A percentile compares a stretch with the other conserved stretches of the same genome.
These are phyloP conservation scores for Ophiosphaerella narmari DNA, from an alignment of 2,329 filamentous ascomycete species.

Conservation along the genomic window DNA sequence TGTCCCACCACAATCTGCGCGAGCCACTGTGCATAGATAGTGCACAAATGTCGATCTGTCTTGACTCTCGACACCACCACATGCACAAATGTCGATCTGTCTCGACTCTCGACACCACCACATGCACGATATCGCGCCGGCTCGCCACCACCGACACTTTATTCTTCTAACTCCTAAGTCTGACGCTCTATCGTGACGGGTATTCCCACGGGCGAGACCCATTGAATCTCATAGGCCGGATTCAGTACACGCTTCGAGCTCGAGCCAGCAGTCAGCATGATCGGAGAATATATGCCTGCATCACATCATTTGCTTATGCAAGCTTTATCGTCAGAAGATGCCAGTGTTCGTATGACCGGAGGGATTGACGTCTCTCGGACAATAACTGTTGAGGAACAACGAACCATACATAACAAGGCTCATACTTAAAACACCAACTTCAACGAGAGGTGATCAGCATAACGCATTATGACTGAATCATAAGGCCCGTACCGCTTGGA, in stretches of 20 bases:
- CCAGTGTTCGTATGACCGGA: too few relatives aligned
- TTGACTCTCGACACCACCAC: neutral
- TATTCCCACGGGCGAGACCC: neutral
- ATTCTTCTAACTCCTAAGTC: neutral
- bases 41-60: constrained; percentile 3
- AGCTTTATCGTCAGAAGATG: neutral
- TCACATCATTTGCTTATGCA: neutral
- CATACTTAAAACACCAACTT: neutral
- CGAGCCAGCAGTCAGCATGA: neutral
- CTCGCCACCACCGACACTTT: neutral
- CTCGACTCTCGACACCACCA: neutral
- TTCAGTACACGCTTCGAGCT: neutral
- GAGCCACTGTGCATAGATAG: neutral
- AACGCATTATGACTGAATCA: too few relatives aligned
- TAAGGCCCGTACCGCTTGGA: too few relatives aligned
- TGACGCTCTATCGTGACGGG: neutral
- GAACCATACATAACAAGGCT: neutral
- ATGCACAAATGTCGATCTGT: constrained; percentile 2
- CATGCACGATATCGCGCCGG: neutral
- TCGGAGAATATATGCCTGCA: neutral
- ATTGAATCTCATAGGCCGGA: too few relatives aligned
- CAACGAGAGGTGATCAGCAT: neutral
- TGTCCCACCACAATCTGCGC: neutral
- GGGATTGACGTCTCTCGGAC: neutral
- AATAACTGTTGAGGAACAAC: too few relatives aligned